These are phyloP conservation scores for Colletotrichum karsti DNA, from an alignment of 2,329 filamentous ascomycete genomes.

Conservation along the genomic window DNA sequence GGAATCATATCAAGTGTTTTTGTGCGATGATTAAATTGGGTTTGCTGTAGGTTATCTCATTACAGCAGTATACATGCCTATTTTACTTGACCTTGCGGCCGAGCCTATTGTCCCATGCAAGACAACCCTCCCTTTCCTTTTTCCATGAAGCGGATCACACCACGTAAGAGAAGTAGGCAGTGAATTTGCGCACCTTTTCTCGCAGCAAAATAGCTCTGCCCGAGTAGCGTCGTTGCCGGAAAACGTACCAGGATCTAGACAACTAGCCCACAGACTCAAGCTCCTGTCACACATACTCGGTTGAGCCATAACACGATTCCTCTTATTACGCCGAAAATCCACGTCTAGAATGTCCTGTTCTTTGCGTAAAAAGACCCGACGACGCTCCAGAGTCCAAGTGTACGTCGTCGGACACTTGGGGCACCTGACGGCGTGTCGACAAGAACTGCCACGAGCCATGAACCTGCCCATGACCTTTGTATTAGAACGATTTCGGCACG, in stretches of 20 bases:
- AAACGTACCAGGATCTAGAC: not conserved
- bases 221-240: not conserved
- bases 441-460: not conserved
- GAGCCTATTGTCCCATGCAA: no score
- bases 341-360: not conserved
- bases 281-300: not conserved
- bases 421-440: not conserved
- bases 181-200: not conserved
- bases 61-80: no score
- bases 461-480: not conserved
- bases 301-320: not conserved
- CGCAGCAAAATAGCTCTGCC: not conserved
- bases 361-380: not conserved
- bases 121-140: not conserved
- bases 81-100: no score
- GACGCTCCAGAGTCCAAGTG: not conserved
- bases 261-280: not conserved
- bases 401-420: not conserved
- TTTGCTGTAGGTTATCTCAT: no score
- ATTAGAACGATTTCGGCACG: not conserved
- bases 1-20: no score
- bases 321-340: not conserved
- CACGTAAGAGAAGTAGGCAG: not conserved
- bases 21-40: no score
- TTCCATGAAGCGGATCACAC: not conserved